These are phyloP conservation scores for Chrysopogon serrulatus DNA, from an alignment of 176 grass and related monocot species.

Conservation along the genomic window DNA sequence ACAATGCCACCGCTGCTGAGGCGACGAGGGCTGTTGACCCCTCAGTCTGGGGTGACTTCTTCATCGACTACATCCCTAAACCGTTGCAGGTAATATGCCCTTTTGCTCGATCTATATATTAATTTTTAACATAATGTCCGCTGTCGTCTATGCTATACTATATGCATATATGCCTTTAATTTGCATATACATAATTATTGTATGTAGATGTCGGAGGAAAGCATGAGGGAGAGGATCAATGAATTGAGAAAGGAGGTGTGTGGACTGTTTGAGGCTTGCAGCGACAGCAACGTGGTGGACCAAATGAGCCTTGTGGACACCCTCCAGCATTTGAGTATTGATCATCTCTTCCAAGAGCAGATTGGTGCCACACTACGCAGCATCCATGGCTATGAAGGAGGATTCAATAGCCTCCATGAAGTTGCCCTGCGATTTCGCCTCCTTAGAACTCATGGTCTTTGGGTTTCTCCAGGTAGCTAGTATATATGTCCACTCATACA, in stretches of 20 bases:
- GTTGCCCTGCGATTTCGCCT: not conserved
- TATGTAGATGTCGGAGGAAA: not conserved
- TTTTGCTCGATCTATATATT: too few relatives aligned
- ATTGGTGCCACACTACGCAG: not conserved
- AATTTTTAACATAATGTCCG: too few relatives aligned
- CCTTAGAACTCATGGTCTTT: not conserved
- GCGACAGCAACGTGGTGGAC: not conserved
- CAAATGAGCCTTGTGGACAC: not conserved
- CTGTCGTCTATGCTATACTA: too few relatives aligned
- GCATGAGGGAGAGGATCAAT: not conserved
- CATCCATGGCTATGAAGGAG: not conserved
- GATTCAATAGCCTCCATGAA: not conserved
- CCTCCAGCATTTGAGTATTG: not conserved
- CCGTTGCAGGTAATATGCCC: too few relatives aligned
- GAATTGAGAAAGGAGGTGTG: not conserved
- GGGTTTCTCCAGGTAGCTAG: slow-evolving; percentile 2
- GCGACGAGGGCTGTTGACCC: not conserved
- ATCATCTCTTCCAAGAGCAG: not conserved
- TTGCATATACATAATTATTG: not conserved
- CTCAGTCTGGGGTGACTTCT: not conserved
- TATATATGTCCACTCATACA: not conserved
- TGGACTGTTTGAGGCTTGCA: not conserved
- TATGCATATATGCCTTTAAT: not conserved
- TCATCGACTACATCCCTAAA: not conserved
- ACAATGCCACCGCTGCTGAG: not conserved